Evolutionary conservation across 208 protist genomes (phyloP).

Genomic region (Trypanosoma platydactyli): DNA sequence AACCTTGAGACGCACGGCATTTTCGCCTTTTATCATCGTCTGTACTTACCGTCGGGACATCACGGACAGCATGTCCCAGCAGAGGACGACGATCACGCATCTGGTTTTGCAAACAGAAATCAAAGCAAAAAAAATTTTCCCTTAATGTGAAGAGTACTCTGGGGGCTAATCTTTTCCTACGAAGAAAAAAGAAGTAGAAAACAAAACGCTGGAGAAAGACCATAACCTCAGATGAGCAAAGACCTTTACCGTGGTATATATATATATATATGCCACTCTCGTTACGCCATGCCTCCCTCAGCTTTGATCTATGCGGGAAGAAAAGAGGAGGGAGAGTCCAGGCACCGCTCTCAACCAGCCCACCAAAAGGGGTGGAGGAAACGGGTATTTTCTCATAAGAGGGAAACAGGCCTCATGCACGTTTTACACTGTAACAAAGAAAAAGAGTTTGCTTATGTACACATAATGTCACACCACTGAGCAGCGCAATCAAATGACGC

Average conservation of each 20-base stretch:
- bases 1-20: neutral
- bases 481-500: too few species aligned
- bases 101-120: neutral
- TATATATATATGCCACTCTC: neutral
- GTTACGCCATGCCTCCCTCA: too few species aligned
- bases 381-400: too few species aligned
- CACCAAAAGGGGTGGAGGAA: too few species aligned
- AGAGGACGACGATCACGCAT: constrained; percentile 30
- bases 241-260: neutral
- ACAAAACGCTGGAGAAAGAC: neutral
- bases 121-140: neutral
- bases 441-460: too few species aligned
- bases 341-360: too few species aligned
- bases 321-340: too few species aligned
- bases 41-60: neutral
- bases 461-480: too few species aligned
- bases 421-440: too few species aligned
- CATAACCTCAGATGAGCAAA: neutral
- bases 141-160: too few species aligned
- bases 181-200: neutral
- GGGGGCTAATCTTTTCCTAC: neutral
- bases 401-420: too few species aligned
- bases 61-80: neutral
- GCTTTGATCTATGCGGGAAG: too few species aligned
- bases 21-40: constrained; percentile 28